Base-by-base conservation (phyloP, 192 early-diverging fungal species). In the Jimgerdemannia lactiflua region DNA sequence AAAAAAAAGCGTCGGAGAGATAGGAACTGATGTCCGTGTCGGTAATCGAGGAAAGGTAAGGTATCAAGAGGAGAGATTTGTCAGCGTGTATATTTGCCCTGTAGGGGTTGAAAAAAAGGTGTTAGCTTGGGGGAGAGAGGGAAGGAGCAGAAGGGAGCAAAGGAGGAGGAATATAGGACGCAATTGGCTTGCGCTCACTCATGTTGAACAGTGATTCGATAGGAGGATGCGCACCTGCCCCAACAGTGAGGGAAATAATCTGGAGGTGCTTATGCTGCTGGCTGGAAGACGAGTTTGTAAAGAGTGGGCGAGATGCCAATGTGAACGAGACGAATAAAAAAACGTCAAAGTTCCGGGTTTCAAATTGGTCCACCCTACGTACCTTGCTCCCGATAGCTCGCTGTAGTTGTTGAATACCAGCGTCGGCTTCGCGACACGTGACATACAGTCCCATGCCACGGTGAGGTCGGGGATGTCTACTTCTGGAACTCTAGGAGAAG, bases 211-310 rank as follows among this genome's bases (percentile, higher is more conserved):
- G 64, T n/a, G 65, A 20, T 8, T 77, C 59, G 20, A 89, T 86
- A 17, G 88, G 88, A 18, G 85, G 76, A 4, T 78, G 65, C 41
- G 64, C 7, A 10, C 44, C 54, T 7, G 64, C n/a, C 20, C 76
- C 65, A 3, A 8, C 20, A 10, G 75, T 67, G 14, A 84, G 69
- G 11, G 88, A 85, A 42, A 90, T 71, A 20, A 90, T 42, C 70
- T 90, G 89, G n/a, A 90, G 64, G 59, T 90, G 89, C 67, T 89
- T 89, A 72, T 90, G 89, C 42, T 73, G 76, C 69, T 90, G 89
- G 65, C 86, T 88, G 71, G n/a, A 64, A 39, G 42, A 40, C 8
- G 3, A 17, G 63, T 49, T n/a, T n/a, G n/a, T n/a, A n/a, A n/a
- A n/a, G n/a, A n/a, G n/a, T n/a, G n/a, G n/a, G n/a, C n/a, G n/a